A percentile compares a stretch with the other conserved stretches of the same genome.
Conservation (phyloP, 2,329 filamentous ascomycete species). For the Pseudocercospora pini-densiflorae region DNA sequence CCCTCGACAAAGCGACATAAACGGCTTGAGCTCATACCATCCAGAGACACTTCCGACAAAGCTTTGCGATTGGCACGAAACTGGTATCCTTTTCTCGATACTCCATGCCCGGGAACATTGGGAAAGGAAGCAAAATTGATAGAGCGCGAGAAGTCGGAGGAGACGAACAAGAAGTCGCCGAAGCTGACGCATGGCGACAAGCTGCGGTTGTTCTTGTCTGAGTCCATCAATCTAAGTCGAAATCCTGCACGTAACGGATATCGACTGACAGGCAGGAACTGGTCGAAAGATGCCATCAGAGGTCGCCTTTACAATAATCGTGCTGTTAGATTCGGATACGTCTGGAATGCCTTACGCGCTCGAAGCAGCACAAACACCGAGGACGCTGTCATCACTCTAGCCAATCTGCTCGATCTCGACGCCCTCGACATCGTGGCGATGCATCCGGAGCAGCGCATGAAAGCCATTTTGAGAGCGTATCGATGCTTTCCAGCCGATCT, state of each 20-base stretch:
- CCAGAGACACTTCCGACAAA: neutral
- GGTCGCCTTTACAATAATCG: constrained; percentile 5
- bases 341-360: constrained; percentile 4
- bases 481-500: neutral
- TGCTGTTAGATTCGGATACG: neutral
- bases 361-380: neutral
- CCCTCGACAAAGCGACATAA: neutral
- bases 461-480: constrained; percentile 4
- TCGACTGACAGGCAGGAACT: neutral
- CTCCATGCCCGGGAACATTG: neutral
- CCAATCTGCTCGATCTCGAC: neutral
- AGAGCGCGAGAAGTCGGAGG: neutral
- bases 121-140: neutral
- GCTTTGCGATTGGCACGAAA: neutral
- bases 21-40: neutral
- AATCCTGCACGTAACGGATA: neutral
- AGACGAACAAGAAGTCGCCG: neutral
- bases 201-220: neutral
- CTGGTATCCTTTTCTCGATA: neutral
- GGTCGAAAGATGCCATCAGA: neutral
- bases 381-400: neutral
- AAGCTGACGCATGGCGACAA: constrained; percentile 1
- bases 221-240: neutral
- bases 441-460: constrained; percentile 6
- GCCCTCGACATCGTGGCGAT: neutral